These are phyloP conservation scores for Exserohilum turcica DNA, from an alignment of 2,329 filamentous ascomycete species.

Conservation along the genomic window DNA sequence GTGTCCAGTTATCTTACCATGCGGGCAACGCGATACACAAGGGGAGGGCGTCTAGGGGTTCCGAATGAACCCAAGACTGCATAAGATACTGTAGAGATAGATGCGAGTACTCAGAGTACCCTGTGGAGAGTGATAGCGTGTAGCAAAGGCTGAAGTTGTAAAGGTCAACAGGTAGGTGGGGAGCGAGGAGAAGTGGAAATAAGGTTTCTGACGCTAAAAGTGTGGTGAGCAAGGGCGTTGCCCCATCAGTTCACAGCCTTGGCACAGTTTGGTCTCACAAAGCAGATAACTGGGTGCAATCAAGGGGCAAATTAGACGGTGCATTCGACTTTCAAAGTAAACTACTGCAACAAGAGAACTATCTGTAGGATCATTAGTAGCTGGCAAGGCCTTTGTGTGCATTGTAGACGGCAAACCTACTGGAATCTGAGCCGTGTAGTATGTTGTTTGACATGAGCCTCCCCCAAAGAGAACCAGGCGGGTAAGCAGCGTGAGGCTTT, in stretches of 20 bases:
- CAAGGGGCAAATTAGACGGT: neutral
- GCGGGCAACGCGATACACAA: neutral
- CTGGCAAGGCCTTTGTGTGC: neutral
- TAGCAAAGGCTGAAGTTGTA: neutral
- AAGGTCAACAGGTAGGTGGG: neutral
- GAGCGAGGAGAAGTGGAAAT: conserved; percentile 19
- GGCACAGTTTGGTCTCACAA: conserved; percentile 9
- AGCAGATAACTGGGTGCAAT: neutral
- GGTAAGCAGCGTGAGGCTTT: no score
- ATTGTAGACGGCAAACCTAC: neutral
- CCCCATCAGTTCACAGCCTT: conserved; percentile 13
- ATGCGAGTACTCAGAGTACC: neutral
- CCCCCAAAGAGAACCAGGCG: neutral
- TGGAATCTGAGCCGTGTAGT: neutral
- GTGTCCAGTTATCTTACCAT: neutral
- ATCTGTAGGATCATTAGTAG: conserved; percentile 11
- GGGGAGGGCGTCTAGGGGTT: neutral
- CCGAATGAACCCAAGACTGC: neutral
- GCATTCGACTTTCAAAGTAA: neutral
- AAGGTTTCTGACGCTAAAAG: conserved; percentile 23
- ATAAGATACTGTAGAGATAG: neutral
- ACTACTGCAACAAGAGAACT: neutral
- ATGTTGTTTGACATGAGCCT: neutral
- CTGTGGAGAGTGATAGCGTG: neutral
- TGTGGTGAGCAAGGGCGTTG: conserved; percentile 6